Conservation (phyloP, 2,329 filamentous ascomycete genomes). For the Alternaria ventricosa region DNA sequence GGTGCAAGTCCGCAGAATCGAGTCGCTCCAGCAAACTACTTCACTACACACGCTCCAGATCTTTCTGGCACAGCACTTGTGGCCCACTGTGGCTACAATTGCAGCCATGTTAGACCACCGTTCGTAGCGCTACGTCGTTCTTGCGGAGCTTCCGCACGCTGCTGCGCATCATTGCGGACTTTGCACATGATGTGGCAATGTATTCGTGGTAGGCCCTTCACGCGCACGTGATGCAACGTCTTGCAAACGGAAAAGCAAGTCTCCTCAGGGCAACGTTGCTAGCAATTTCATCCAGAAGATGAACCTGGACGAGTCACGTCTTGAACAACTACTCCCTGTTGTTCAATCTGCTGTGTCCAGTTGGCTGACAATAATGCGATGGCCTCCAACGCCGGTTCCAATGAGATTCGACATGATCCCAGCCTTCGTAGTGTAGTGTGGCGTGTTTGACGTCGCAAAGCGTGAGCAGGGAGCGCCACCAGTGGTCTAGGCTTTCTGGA, state of each 20-base stretch:
- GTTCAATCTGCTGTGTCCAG: neutral
- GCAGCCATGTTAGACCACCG: neutral
- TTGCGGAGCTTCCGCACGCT: neutral
- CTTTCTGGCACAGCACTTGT: neutral
- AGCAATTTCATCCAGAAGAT: neutral
- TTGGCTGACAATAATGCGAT: neutral
- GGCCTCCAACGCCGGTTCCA: neutral
- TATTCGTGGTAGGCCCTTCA: neutral
- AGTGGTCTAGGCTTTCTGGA: neutral
- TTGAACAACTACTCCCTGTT: neutral
- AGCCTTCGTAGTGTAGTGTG: neutral
- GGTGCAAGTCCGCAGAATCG: neutral
- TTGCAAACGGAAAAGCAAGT: neutral
- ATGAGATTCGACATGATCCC: neutral
- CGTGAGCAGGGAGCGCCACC: neutral
- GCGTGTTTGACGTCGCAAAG: neutral
- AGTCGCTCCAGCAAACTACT: neutral
- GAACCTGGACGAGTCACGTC: neutral
- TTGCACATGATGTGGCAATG: neutral
- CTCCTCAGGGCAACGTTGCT: neutral
- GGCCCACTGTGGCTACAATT: neutral
- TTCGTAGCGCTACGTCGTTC: neutral
- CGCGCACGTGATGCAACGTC: neutral
- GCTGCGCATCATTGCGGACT: neutral
- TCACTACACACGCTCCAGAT: neutral